A percentile compares a stretch with the other conserved stretches of the same genome.
These are phyloP conservation scores for Fusarium setosum DNA, from an alignment of 2,329 filamentous ascomycete genomes.

Conservation along the genomic window DNA sequence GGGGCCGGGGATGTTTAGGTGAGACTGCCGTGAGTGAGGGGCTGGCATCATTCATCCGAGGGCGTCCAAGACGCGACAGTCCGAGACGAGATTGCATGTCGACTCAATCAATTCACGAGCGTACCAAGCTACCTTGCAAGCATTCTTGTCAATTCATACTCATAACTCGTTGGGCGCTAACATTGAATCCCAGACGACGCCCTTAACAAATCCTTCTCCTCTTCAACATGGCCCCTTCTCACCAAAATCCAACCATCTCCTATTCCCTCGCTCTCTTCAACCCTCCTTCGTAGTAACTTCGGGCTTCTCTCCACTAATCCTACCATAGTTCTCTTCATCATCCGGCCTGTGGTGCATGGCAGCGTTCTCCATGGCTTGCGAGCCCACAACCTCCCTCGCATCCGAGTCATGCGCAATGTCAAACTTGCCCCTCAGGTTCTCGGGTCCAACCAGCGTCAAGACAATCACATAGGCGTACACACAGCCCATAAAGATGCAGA, in stretches of 20 bases:
- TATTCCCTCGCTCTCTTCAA: background rate
- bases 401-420: conserved; percentile 62
- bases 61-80: background rate
- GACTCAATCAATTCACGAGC: background rate
- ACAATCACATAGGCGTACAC: conserved; percentile 75
- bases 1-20: no score
- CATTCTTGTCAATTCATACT: background rate
- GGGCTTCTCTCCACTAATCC: conserved; percentile 18
- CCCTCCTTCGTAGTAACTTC: conserved; percentile 14
- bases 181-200: background rate
- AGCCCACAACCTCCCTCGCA: conserved; percentile 58
- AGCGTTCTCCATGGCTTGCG: conserved; percentile 45
- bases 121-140: no score
- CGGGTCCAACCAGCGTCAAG: conserved; percentile 72
- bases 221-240: background rate
- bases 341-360: conserved; percentile 5
- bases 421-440: conserved; percentile 63
- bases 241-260: background rate
- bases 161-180: background rate
- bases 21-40: no score
- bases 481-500: conserved; percentile 91
- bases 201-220: background rate
- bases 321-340: conserved; percentile 33
- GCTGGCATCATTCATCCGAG: background rate
- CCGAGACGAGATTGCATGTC: background rate